Evolutionary conservation across 2,329 filamentous ascomycete genomes (phyloP).

Genomic region (Gnomoniopsis smithogilvyi): DNA sequence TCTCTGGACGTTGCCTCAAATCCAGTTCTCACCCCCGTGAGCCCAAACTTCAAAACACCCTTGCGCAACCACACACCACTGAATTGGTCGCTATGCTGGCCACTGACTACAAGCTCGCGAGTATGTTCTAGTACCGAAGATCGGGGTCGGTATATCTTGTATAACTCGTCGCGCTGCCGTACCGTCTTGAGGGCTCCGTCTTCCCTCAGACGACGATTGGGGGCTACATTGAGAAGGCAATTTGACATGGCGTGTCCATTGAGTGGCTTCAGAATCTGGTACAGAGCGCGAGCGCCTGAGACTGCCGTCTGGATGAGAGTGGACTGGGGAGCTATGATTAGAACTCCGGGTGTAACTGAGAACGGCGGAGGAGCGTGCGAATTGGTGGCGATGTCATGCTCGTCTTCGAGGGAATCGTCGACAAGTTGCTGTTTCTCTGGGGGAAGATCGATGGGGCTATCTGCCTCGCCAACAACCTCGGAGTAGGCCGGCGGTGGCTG

Average conservation of each 20-base stretch:
- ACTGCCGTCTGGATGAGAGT: background rate
- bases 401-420: background rate
- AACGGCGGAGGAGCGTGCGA: constrained; percentile 6
- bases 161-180: background rate
- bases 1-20: background rate
- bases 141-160: background rate
- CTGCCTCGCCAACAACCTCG: background rate
- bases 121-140: background rate
- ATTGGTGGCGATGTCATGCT: background rate
- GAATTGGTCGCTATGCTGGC: background rate
- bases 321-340: background rate
- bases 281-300: background rate
- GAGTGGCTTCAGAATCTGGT: constrained; percentile 6
- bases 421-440: background rate
- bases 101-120: background rate
- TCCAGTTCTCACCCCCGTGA: background rate
- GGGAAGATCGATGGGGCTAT: background rate
- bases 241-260: background rate
- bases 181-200: background rate
- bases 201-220: background rate
- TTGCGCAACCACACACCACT: background rate
- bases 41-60: background rate
- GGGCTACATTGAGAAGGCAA: background rate
- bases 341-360: constrained; percentile 6
- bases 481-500: background rate